These are phyloP conservation scores for Blastocrithidia nonstop DNA, from an alignment of 208 protist species.

Conservation along the genomic window DNA sequence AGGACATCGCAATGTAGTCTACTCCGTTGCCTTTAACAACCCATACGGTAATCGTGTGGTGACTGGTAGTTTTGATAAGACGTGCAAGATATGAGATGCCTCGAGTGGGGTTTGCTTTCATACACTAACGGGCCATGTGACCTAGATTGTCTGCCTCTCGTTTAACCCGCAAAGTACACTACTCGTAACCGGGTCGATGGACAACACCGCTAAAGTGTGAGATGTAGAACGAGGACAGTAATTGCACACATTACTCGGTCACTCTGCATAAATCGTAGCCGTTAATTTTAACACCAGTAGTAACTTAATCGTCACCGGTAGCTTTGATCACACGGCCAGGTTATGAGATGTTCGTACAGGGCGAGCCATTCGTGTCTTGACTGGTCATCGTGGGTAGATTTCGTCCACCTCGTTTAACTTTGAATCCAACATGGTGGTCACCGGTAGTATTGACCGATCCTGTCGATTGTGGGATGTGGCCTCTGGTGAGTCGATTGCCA, in stretches of 20 bases:
- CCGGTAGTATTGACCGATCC: constrained; percentile 90
- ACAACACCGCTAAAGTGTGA: constrained; percentile 90
- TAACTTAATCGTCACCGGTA: constrained; percentile 86
- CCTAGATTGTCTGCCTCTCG: constrained; percentile 91
- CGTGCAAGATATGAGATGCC: constrained; percentile 89
- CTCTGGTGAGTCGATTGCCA: constrained; percentile 75
- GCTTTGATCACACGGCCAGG: constrained; percentile 89
- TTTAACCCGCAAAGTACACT: constrained; percentile 88
- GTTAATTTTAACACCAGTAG: constrained; percentile 85
- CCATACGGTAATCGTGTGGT: constrained; percentile 89
- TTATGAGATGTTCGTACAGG: constrained; percentile 89
- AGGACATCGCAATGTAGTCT: constrained; percentile 94
- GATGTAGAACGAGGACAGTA: constrained; percentile 86
- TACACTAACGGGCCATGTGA: constrained; percentile 86
- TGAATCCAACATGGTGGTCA: constrained; percentile 76
- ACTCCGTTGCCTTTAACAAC: constrained; percentile 93
- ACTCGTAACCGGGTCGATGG: constrained; percentile 91
- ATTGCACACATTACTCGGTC: constrained; percentile 79
- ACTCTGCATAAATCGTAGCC: constrained; percentile 90
- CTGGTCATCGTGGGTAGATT: constrained; percentile 89
- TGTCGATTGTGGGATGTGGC: constrained; percentile 92
- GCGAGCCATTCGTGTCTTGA: constrained; percentile 73
- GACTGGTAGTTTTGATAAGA: constrained; percentile 95
- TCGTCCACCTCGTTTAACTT: constrained; percentile 90
- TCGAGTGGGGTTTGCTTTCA: constrained; percentile 77